A percentile compares a stretch with the other conserved stretches of the same genome.
Conservation (phyloP, 2,329 filamentous ascomycete genomes). For the Fusarium veterinarium region DNA sequence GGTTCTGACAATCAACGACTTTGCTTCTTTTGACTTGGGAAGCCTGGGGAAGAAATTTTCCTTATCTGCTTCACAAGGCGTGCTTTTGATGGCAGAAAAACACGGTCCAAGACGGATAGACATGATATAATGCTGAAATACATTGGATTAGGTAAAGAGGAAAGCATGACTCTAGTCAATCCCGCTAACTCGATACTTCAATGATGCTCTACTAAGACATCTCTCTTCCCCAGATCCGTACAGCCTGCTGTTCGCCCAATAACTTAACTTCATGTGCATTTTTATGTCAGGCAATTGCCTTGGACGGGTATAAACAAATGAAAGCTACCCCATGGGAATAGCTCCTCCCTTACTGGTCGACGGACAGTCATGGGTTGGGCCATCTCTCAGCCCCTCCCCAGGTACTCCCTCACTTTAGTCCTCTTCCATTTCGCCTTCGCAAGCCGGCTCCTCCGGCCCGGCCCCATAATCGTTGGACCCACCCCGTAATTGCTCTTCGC, state of each 20-base stretch:
- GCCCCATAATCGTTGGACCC: conserved; percentile 13
- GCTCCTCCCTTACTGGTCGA: conserved; percentile 7
- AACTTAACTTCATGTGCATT: background rate
- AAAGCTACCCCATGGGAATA: conserved; percentile 22
- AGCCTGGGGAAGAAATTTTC: conserved; percentile 20
- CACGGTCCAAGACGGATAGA: background rate
- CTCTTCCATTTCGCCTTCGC: conserved; percentile 14
- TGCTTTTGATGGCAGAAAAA: background rate
- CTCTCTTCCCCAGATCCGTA: background rate
- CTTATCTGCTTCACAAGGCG: conserved; percentile 15
- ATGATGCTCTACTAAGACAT: conserved; percentile 4
- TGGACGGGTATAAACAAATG: conserved; percentile 34
- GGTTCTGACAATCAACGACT: conserved; percentile 5
- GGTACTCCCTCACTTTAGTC: conserved; percentile 1
- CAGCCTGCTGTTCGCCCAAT: background rate
- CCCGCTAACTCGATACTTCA: background rate
- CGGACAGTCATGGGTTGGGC: background rate
- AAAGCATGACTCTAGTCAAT: background rate
- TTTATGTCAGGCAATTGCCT: conserved; percentile 19
- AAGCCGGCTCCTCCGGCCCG: conserved; percentile 22
- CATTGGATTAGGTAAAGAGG: conserved; percentile 7
- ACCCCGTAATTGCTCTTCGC: conserved; percentile 1
- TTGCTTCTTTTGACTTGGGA: conserved; percentile 23
- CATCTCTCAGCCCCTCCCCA: background rate
- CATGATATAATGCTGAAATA: background rate